phyloP scores from a whole-genome alignment of 169 alveolate species.

The Babesia ovis region DNA sequence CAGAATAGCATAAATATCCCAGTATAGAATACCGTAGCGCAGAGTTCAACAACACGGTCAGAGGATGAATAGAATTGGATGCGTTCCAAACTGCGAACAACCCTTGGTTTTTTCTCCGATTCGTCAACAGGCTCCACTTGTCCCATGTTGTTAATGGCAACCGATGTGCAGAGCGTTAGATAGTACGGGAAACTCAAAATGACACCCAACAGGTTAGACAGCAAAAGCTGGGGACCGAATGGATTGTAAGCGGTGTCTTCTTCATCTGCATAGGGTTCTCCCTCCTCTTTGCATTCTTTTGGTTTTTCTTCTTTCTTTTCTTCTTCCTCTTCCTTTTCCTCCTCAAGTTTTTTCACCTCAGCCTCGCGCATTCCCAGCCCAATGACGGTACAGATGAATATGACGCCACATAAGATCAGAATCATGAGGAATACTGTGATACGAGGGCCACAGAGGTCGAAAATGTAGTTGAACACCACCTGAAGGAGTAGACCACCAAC shows the following conservation, averaged over 20 bases:
- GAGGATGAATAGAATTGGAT: conserved; percentile 1
- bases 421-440: conserved; percentile 28
- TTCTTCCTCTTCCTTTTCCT: not conserved
- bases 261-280: not conserved
- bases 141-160: conserved; percentile 14
- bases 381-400: conserved; percentile 19
- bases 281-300: not conserved
- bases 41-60: conserved; percentile 24
- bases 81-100: conserved; percentile 9
- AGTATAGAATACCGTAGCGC: conserved; percentile 19
- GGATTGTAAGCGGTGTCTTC: conserved; percentile 31
- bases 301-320: not conserved
- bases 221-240: conserved; percentile 9
- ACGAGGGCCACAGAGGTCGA: conserved; percentile 15
- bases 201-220: conserved; percentile 11
- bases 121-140: not conserved
- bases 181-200: conserved; percentile 27
- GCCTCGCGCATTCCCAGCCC: not conserved
- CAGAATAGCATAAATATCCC: conserved; percentile 13
- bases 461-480: conserved; percentile 11
- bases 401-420: conserved; percentile 19
- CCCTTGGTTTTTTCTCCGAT: not conserved
- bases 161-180: conserved; percentile 5
- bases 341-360: not conserved
- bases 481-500: conserved; percentile 2